Conservation (phyloP, 352 stramenopile genomes). For the Phytophthora meadii region DNA sequence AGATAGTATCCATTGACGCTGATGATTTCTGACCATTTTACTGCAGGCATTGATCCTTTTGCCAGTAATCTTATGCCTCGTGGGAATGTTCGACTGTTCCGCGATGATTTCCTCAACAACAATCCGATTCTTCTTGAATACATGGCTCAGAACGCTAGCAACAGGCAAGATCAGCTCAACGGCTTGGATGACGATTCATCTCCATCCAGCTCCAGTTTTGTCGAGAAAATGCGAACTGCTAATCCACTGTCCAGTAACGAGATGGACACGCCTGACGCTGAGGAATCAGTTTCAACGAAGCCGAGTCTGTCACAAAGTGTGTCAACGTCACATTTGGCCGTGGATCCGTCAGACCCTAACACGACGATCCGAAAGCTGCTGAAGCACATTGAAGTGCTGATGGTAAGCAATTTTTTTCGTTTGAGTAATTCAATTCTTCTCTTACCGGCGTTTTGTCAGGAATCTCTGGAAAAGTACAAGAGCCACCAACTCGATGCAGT, state of each 20-base stretch:
- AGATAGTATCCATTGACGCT: background rate
- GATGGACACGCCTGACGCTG: constrained; percentile 4
- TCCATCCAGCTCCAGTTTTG: constrained; percentile 44
- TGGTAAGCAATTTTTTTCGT: constrained; percentile 41
- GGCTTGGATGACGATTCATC: background rate
- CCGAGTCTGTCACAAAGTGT: constrained; percentile 25
- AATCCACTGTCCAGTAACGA: constrained; percentile 39
- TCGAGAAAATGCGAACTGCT: constrained; percentile 65
- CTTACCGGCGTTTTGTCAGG: constrained; percentile 31
- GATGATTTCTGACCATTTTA: background rate
- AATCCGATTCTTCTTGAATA: constrained; percentile 86
- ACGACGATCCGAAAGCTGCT: constrained; percentile 83
- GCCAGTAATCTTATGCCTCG: constrained; percentile 65
- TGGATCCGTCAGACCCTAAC: constrained; percentile 86
- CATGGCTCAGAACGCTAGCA: constrained; percentile 56
- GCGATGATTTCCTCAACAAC: constrained; percentile 88
- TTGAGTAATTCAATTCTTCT: background rate
- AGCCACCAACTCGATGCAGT: constrained; percentile 56
- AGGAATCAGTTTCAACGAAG: constrained; percentile 13
- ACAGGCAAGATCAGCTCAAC: constrained; percentile 2
- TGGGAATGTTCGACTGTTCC: constrained; percentile 83
- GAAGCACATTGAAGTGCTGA: constrained; percentile 84
- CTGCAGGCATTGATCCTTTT: constrained; percentile 52
- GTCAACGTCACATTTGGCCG: constrained; percentile 59
- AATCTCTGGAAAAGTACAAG: constrained; percentile 67